Conservation (phyloP, 148 eudicot species). For the Talinum fruticosum region DNA sequence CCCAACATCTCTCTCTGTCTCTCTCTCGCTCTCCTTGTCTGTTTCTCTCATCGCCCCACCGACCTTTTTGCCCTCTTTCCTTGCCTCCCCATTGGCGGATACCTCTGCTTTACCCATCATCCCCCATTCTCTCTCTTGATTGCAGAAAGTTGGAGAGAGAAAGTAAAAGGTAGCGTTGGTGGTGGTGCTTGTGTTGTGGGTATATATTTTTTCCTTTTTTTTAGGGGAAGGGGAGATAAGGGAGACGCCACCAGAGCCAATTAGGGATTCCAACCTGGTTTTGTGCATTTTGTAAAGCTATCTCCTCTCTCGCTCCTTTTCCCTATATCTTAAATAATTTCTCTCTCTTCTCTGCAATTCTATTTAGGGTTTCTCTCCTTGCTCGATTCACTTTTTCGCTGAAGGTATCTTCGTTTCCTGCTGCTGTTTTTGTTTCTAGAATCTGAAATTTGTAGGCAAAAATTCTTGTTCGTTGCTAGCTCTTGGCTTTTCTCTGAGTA, state of each 20-base stretch:
- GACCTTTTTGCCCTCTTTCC: slow-evolving; percentile 15
- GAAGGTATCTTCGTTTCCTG: background rate
- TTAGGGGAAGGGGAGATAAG: background rate
- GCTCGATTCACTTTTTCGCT: background rate
- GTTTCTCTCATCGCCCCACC: slow-evolving; percentile 16
- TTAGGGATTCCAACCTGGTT: slow-evolving; percentile 17
- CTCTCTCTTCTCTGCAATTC: background rate
- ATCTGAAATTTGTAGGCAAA: background rate
- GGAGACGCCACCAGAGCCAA: slow-evolving; percentile 17
- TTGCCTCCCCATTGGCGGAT: slow-evolving; percentile 33
- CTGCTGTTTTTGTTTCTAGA: background rate
- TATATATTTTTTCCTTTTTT: background rate
- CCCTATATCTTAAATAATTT: background rate
- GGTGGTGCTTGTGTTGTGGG: slow-evolving; percentile 21
- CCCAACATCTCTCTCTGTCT: background rate
- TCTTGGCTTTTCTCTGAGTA: background rate
- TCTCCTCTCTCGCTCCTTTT: background rate
- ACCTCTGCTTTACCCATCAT: background rate
- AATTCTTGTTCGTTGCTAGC: too few relatives aligned
- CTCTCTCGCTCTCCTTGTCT: slow-evolving; percentile 4
- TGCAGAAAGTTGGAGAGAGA: slow-evolving; percentile 27
- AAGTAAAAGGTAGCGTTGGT: slow-evolving; percentile 16
- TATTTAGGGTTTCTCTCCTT: slow-evolving; percentile 13
- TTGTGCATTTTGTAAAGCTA: slow-evolving; percentile 39
- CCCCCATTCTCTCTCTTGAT: background rate